phyloP scores from a whole-genome alignment of 164 flowering plant species.

The Hamamelis virginiana region DNA sequence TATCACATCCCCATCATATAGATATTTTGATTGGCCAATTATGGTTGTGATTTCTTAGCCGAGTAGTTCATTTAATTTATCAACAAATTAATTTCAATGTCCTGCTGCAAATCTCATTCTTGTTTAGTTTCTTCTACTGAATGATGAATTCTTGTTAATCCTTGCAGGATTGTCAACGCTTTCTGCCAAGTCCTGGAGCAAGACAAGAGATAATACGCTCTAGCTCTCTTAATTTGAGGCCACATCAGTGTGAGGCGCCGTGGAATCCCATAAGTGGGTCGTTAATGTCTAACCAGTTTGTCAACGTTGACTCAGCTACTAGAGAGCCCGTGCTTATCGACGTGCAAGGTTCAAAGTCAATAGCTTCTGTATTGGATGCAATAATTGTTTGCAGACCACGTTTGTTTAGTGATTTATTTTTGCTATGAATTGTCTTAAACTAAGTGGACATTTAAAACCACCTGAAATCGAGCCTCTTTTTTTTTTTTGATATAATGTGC shows the following conservation, averaged over 20 bases:
- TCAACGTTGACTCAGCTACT: conserved; percentile 30
- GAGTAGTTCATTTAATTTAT: background rate
- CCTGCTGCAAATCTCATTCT: too few relatives aligned
- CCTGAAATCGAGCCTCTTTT: too few relatives aligned
- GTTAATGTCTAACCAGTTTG: conserved; percentile 24
- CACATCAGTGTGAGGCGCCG: conserved; percentile 31
- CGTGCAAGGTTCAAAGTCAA: conserved; percentile 44
- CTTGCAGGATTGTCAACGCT: conserved; percentile 51
- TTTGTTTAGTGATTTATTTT: background rate
- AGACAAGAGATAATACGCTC: conserved; percentile 33
- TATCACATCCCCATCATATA: background rate
- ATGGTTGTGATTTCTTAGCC: background rate
- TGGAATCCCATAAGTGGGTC: conserved; percentile 37
- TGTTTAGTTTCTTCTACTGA: too few relatives aligned
- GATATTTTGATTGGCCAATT: background rate
- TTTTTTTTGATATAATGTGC: too few relatives aligned
- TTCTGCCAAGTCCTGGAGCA: conserved; percentile 29
- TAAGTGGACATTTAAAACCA: too few relatives aligned
- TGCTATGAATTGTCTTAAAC: background rate
- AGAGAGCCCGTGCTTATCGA: conserved; percentile 37
- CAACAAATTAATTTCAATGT: too few relatives aligned
- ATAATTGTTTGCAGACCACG: too few relatives aligned
- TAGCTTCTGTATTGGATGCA: background rate
- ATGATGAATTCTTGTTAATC: conserved; percentile 1
- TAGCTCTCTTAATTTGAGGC: conserved; percentile 24